Evolutionary conservation across 1,139 yeast species (phyloP).

Genomic region (Suhomyces terraborum): DNA sequence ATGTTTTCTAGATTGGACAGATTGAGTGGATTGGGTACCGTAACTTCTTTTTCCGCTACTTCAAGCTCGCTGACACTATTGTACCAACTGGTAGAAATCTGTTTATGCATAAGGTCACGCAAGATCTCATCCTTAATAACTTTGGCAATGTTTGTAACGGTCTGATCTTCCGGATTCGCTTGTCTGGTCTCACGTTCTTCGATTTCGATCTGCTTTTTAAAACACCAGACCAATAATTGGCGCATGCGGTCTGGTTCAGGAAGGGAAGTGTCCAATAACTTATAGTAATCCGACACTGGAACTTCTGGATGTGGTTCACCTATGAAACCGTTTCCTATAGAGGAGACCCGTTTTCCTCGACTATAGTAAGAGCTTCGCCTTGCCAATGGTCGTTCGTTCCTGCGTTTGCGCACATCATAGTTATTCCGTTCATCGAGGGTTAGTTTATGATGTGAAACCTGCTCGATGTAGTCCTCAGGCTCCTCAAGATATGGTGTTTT

Average conservation of each 20-base stretch:
- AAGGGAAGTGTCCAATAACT: constrained; percentile 58
- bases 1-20: constrained; percentile 17
- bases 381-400: constrained; percentile 16
- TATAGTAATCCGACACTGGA: constrained; percentile 56
- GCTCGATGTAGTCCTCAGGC: constrained; percentile 34
- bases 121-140: constrained; percentile 67
- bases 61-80: constrained; percentile 33
- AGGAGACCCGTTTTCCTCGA: constrained; percentile 73
- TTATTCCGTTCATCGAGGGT: constrained; percentile 23
- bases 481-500: constrained; percentile 10
- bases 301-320: constrained; percentile 72
- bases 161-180: constrained; percentile 35
- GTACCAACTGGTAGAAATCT: constrained; percentile 70
- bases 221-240: constrained; percentile 70
- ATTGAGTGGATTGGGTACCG: constrained; percentile 22
- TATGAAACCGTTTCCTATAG: constrained; percentile 71
- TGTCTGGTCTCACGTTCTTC: constrained; percentile 35
- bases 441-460: constrained; percentile 33
- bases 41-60: constrained; percentile 25
- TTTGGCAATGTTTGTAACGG: constrained; percentile 56
- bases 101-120: constrained; percentile 59
- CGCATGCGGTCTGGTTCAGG: constrained; percentile 78
- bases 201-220: constrained; percentile 49
- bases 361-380: constrained; percentile 54
- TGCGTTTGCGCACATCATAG: constrained; percentile 15